Base-by-base conservation (phyloP, 768 basidiomycete genomes). In the Flagelloscypha sp. region DNA sequence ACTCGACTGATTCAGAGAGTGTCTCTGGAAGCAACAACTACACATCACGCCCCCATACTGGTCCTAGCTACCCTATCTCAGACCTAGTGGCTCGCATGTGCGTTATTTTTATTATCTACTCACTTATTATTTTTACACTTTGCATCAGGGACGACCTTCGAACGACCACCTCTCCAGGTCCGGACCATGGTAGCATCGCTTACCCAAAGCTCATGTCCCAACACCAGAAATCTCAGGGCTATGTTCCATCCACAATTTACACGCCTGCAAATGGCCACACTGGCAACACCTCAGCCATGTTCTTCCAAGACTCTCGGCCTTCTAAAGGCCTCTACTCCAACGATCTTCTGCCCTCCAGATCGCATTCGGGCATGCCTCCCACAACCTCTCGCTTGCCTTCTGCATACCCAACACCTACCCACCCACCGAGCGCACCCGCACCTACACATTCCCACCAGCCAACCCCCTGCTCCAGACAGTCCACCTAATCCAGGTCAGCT, bases 191-290 rank as follows among this genome's bases (percentile, higher is more conserved):
- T 11, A 49, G 61, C 13, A 57, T 79, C 36, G 66, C 66, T 22
- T 84, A 83, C 47, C 83, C 84, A 1, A 63, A 72, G 11, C 70
- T 87, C 22, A 88, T 88, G 85, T 76, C 79, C 1, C 72, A 72
- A 37, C 86, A 88, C 40, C 85, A 88, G 54, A 69, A 75, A 37
- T 67, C 59, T 33, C 85, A 88, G 48, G 85, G 85, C 24, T 88
- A 88, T 48, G 70, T 68, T 17, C 84, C 84, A 1, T 85, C 82
- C 5, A 54, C 79, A n/a, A 72, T 72, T 36, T 84, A 82, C 16
- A 86, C 84, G 80, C 85, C 84, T 45, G 46, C 53, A 41, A 10
- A 27, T 24, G 22, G 40, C 39, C 23, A 35, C 28, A 23, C 39
- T 33, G 9, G 27, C 33, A 25, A 29, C 33, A 7, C 33, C 30